Base-by-base conservation (phyloP, 2,329 filamentous ascomycete species). In the Amauroascus verrucosus region DNA sequence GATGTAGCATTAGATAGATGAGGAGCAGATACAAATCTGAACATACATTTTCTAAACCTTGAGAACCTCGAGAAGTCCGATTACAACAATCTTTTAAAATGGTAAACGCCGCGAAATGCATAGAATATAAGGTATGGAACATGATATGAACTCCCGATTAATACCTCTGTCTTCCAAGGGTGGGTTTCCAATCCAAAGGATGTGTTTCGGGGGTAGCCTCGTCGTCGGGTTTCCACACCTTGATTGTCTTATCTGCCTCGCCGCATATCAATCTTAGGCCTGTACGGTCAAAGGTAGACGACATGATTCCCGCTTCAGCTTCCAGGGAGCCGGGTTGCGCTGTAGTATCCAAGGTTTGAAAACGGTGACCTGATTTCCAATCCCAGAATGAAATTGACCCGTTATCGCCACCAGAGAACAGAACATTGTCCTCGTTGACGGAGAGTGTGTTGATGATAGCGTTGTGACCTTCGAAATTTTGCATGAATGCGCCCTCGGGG, bases 311-410 rank as follows among this genome's bases (percentile, higher is more conserved):
- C 5, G 88, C 84, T 71, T 98, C 93, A 5, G 93, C 93, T 63
- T 97, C 90, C 22, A 98, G 74, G 16, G 87, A 94, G 48, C 93
- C 93, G 0, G 93, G 93, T 68, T 98, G 93, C 0, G 93, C 93
- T 6, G 88, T 88, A 2, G 88, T 95, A 61, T 98, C 90, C 11
- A 91, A 78, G 7, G 82, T 80, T 71, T 98, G 93, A 74, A 93
- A 98, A 46, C 86, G 80, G 67, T 98, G 82, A 0, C 94, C 93
- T 0, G 89, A 86, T 73, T 97, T 97, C 93, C 93, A 98, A 68
- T 98, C 94, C 86, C 90, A 98, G 75, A 98, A 98, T 60, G 83
- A 87, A 76, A 97, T 93, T 33, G 87, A 94, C 38, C 94, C 93
- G 62, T 98, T 96, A 65, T 98, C 93, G 45, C 84, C 91, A 54